phyloP scores from a whole-genome alignment of 805 yeast genomes.

The Blastobotrys muscicola region DNA sequence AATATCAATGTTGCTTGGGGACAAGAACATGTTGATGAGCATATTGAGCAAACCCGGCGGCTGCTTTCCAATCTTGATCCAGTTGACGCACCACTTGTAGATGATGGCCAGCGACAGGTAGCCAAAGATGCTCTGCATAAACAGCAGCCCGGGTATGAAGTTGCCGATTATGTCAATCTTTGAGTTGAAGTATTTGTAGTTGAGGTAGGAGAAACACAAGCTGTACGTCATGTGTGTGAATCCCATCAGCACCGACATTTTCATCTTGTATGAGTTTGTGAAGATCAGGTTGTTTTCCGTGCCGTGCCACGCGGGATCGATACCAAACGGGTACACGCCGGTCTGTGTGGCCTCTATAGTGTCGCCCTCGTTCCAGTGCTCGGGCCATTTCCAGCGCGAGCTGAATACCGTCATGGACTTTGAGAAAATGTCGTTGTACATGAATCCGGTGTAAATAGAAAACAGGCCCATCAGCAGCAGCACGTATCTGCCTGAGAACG shows the following conservation, averaged over 20 bases:
- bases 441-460: slow-evolving; percentile 88
- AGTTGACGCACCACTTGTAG: slow-evolving; percentile 90
- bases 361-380: slow-evolving; percentile 54
- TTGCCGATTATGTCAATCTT: slow-evolving; percentile 80
- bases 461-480: slow-evolving; percentile 89
- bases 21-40: slow-evolving; percentile 90
- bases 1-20: slow-evolving; percentile 83
- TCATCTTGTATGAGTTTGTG: slow-evolving; percentile 95
- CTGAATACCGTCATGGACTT: slow-evolving; percentile 77
- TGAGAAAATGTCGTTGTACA: slow-evolving; percentile 91
- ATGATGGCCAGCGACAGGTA: slow-evolving; percentile 77
- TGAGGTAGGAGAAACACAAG: slow-evolving; percentile 69
- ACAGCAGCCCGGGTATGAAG: slow-evolving; percentile 84
- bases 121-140: slow-evolving; percentile 96
- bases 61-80: slow-evolving; percentile 67
- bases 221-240: slow-evolving; percentile 91
- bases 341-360: slow-evolving; percentile 51
- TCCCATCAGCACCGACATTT: slow-evolving; percentile 89
- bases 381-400: slow-evolving; percentile 93
- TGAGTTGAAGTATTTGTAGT: slow-evolving; percentile 61
- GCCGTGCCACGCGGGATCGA: slow-evolving; percentile 97
- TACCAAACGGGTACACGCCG: slow-evolving; percentile 73
- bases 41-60: slow-evolving; percentile 93
- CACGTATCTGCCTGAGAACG: slow-evolving; percentile 85
- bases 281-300: slow-evolving; percentile 84